A percentile compares a stretch with the other conserved stretches of the same genome.
Evolutionary conservation across 345 rosid genomes (phyloP).

Genomic region (Dipteronia dyeriana): DNA sequence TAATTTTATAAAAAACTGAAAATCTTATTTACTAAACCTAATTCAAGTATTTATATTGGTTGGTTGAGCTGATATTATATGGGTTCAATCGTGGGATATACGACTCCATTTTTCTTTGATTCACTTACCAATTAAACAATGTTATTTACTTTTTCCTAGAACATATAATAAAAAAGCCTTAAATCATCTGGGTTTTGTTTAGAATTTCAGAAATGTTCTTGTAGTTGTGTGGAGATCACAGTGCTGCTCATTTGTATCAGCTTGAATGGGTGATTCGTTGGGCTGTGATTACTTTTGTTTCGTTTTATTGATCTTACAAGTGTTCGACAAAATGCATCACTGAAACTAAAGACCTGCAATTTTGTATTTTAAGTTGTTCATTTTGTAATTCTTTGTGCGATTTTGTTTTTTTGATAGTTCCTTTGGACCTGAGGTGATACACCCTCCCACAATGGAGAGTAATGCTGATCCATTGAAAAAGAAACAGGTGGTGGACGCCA

Average conservation of each 20-base stretch:
- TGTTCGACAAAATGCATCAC: constrained; percentile 49
- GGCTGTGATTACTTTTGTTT: background rate
- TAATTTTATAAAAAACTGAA: background rate
- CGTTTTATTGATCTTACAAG: background rate
- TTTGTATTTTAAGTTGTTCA: background rate
- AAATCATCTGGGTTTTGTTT: background rate
- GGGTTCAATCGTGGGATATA: background rate
- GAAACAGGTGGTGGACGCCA: constrained; percentile 66
- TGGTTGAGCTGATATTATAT: background rate
- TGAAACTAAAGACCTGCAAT: background rate
- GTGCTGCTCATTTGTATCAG: background rate
- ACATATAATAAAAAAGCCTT: too few species aligned
- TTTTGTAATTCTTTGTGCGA: background rate
- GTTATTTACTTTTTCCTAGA: background rate
- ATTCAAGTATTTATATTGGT: background rate
- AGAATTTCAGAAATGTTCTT: background rate
- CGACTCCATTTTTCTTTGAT: background rate
- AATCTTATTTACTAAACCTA: background rate
- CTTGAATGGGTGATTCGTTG: background rate
- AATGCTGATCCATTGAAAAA: constrained; percentile 63
- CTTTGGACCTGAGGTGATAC: constrained; percentile 5
- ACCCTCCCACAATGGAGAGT: constrained; percentile 46
- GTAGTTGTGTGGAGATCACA: background rate
- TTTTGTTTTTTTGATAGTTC: constrained; percentile 11
- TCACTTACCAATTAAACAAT: background rate